Conservation (phyloP, 1,284 basidiomycete genomes). For the Caloboletus firmus region DNA sequence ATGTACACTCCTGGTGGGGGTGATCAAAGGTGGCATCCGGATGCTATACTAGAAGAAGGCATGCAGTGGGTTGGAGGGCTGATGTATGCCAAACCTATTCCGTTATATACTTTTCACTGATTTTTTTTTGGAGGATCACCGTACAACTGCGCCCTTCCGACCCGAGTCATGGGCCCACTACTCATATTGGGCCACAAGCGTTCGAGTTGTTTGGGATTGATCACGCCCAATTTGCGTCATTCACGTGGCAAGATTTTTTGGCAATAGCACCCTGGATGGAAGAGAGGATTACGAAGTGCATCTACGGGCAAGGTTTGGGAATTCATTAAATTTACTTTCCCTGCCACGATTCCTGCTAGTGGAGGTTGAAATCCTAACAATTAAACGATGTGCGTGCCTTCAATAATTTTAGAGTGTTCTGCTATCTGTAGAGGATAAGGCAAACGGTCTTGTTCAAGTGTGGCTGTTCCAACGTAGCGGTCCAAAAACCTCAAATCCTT, state of each 20-base stretch:
- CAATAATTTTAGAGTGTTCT: constrained; percentile 5
- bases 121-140: constrained; percentile 53
- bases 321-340: constrained; percentile 36
- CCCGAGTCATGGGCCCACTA: constrained; percentile 40
- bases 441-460: constrained; percentile 12
- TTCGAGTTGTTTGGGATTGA: constrained; percentile 50
- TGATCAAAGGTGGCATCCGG: constrained; percentile 64
- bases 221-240: constrained; percentile 62
- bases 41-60: constrained; percentile 58
- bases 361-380: not conserved
- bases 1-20: constrained; percentile 66
- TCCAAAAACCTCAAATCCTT: constrained; percentile 9
- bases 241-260: constrained; percentile 65
- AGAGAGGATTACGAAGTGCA: constrained; percentile 56
- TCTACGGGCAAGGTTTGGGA: constrained; percentile 69
- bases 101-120: constrained; percentile 3
- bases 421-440: not conserved
- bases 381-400: constrained; percentile 5
- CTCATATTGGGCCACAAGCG: constrained; percentile 45
- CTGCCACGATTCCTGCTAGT: not conserved
- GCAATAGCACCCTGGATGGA: constrained; percentile 77
- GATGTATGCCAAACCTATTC: constrained; percentile 47
- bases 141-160: constrained; percentile 58
- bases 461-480: constrained; percentile 17
- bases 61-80: constrained; percentile 70